Conservation (phyloP, 352 stramenopile species). For the Phytophthora uliginosa region DNA sequence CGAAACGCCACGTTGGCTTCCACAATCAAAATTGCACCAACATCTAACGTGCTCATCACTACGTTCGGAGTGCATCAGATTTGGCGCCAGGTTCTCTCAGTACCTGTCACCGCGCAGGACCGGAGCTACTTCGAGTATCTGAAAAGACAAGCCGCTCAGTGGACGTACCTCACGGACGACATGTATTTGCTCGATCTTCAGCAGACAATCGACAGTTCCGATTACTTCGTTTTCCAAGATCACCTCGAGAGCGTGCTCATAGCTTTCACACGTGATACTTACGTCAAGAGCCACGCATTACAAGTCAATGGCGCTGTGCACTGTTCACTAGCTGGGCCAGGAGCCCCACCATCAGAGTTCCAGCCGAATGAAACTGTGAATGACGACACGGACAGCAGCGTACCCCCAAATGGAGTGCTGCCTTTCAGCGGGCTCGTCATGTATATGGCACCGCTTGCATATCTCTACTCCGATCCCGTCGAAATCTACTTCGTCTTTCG, state of each 20-base stretch:
- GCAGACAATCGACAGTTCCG: conserved; percentile 75
- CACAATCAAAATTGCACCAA: neutral
- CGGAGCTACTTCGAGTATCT: conserved; percentile 64
- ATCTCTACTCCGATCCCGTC: conserved; percentile 71
- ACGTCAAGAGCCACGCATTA: conserved; percentile 51
- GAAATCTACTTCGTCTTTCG: conserved; percentile 85
- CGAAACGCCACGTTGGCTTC: neutral
- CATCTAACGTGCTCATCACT: neutral
- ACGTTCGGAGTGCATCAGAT: conserved; percentile 36
- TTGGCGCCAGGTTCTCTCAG: conserved; percentile 65
- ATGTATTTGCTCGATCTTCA: conserved; percentile 89
- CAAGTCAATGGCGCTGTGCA: conserved; percentile 65
- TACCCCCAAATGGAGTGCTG: conserved; percentile 78
- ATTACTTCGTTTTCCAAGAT: conserved; percentile 90
- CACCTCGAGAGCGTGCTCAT: conserved; percentile 76
- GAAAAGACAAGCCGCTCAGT: conserved; percentile 41
- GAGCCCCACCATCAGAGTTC: neutral
- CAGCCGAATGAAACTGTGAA: neutral
- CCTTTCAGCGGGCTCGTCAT: conserved; percentile 81
- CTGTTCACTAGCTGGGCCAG: conserved; percentile 13
- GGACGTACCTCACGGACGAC: conserved; percentile 73
- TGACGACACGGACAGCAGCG: conserved; percentile 16
- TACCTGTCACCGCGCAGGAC: conserved; percentile 43
- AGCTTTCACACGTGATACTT: conserved; percentile 74
- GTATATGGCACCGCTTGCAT: conserved; percentile 78